Conservation (phyloP, 2,329 filamentous ascomycete genomes). For the Hypoxylon sp. region DNA sequence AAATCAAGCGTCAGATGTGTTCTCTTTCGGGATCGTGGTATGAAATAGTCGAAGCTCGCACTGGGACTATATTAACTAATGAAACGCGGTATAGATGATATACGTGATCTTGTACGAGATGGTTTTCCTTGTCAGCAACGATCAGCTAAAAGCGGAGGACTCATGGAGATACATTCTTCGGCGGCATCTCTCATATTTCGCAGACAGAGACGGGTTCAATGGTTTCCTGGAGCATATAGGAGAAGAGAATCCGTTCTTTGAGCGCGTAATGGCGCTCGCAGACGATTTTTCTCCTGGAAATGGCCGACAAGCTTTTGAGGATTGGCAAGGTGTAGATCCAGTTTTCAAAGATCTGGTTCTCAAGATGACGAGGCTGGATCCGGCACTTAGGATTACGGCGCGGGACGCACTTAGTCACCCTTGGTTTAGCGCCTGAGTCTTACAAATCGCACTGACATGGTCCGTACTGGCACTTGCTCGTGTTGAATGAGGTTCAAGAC, state of each 20-base stretch:
- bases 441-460: too few relatives aligned
- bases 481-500: too few relatives aligned
- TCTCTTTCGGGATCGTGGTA: not conserved
- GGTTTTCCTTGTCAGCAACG: not conserved
- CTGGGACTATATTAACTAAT: not conserved
- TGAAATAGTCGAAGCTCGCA: not conserved
- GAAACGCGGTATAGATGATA: not conserved
- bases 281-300: not conserved
- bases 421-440: not conserved
- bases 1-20: not conserved
- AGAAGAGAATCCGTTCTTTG: not conserved
- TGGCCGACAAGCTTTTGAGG: not conserved
- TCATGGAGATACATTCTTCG: slow-evolving; percentile 1
- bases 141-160: not conserved
- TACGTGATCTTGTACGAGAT: not conserved
- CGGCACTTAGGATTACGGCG: slow-evolving; percentile 15
- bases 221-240: not conserved
- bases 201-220: not conserved
- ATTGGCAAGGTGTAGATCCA: not conserved
- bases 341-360: slow-evolving; percentile 10
- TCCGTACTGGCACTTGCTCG: too few relatives aligned
- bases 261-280: not conserved
- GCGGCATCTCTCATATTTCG: not conserved
- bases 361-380: slow-evolving; percentile 20
- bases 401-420: slow-evolving; percentile 17